Conservation (phyloP, 2,329 filamentous ascomycete genomes). For the Malbranchea cinnamomea region DNA sequence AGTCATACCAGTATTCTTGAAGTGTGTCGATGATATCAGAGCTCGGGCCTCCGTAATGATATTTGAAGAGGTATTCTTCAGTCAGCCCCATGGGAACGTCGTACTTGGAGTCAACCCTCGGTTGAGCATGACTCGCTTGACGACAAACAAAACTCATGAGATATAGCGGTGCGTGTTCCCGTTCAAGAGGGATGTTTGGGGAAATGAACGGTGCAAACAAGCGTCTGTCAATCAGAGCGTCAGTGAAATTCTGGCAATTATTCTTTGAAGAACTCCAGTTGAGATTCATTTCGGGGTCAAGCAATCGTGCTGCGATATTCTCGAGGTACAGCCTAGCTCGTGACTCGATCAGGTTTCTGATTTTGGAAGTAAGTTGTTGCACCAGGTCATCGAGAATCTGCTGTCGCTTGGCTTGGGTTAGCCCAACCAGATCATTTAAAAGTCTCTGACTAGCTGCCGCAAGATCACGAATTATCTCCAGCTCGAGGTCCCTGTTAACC, state of each 20-base stretch:
- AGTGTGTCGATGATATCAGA: slow-evolving; percentile 31
- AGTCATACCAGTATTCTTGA: slow-evolving; percentile 34
- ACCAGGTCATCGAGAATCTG: slow-evolving; percentile 3
- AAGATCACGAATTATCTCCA: slow-evolving; percentile 16
- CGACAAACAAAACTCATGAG: slow-evolving; percentile 28
- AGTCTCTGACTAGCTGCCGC: slow-evolving; percentile 14
- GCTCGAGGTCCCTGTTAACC: slow-evolving; percentile 13
- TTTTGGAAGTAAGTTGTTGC: slow-evolving; percentile 7
- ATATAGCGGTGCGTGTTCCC: slow-evolving; percentile 16
- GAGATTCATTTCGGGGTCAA: slow-evolving; percentile 15
- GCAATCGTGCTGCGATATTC: slow-evolving; percentile 17
- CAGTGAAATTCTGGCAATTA: slow-evolving; percentile 27
- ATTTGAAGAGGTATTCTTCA: slow-evolving; percentile 30
- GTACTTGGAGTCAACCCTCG: slow-evolving; percentile 18
- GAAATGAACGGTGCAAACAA: slow-evolving; percentile 19
- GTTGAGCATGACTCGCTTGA: slow-evolving; percentile 12
- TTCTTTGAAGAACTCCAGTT: slow-evolving; percentile 21
- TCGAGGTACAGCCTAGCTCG: slow-evolving; percentile 18
- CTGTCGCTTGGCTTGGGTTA: slow-evolving; percentile 3
- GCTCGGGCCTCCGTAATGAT: slow-evolving; percentile 26
- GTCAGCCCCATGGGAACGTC: slow-evolving; percentile 27
- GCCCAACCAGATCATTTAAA: too few species aligned
- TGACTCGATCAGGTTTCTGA: slow-evolving; percentile 14
- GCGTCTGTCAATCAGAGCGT: slow-evolving; percentile 19
- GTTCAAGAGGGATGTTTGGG: slow-evolving; percentile 1